Base-by-base conservation (phyloP, 768 basidiomycete species). In the Obba rivulosa region DNA sequence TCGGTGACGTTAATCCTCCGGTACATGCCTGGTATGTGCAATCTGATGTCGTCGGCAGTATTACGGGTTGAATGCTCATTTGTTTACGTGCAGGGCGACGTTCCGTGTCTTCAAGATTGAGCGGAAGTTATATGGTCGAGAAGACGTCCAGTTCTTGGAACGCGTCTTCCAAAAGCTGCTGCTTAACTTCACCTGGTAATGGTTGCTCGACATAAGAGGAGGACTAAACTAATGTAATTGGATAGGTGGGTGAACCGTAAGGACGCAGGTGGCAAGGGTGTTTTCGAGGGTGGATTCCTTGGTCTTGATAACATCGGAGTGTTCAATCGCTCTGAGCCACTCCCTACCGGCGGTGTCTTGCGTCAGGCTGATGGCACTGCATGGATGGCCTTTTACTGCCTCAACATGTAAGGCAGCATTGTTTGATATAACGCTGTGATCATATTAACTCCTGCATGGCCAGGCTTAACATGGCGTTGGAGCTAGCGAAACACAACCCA, bases 31-130 rank as follows among this genome's bases (percentile, higher is more conserved):
- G 96, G 92, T 85, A 57, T 46, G 73, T 59, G 16, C 34, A 8
- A 35, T 25, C 20, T 38, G 11, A 13, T 47, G n/a, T 44, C 24
- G 14, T 21, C 25, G 14, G 17, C 8, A 8, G 20, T 35, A 24
- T 44, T 20, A 31, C 22, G 14, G 22, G 10, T 18, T 37, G 13
- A 41, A 24, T 23, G 18, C 21, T n/a, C n/a, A n/a, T 17, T 41
- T 23, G 20, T 18, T 18, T 45, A 16, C 46, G 45, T n/a, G 22
- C 49, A 87, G 87, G 90, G 90, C 92, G 1, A 96, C 94, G 0
- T 99, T 99, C 77, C 81, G 96, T 51, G 86, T 99, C 3, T 99
- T 98, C 81, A 99, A 99, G 73, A 93, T 99, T 53, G 96, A 99
- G 69, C 84, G 96, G 47, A 98, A 98, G 71, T 71, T 98, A 54